Evolutionary conservation across 164 flowering plant genomes (phyloP), one percentile per base, ranked within the genome.

Genomic region (grape (Vitis vinifera)): DNA sequence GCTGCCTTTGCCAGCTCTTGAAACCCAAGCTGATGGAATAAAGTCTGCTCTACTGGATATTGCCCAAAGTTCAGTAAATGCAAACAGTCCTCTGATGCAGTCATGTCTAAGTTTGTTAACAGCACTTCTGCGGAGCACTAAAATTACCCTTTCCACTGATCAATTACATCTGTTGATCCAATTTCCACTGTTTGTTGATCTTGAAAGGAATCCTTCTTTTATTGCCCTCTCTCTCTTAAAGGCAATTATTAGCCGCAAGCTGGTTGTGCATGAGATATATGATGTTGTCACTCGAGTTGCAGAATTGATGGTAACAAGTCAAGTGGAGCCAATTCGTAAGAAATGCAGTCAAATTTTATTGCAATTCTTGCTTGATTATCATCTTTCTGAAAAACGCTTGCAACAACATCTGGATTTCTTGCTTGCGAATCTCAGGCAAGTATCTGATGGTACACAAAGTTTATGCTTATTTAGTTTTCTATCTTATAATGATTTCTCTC

Each of bases 261-360:
- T 91, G 56, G 91, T 91, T 51, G 97, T 82, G 55, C 90, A 64
- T 60, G 97, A 95, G 84, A 89, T 96, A 59, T 96, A 93, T 83
- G 98, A 93, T 82, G n/a, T 91, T 67, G 89, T 78, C n/a, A 75
- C 75, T 62, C 79, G 67, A 64, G 91, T 87, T 68, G 84, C 86
- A 68, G 88, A 88, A 30, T 68, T 93, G 87, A 93, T 93, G 94
- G 91, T 95, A 9, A 91, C 84, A 29, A 95, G 89, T 79, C 97
- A 90, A 73, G 72, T 55, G 9, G 97, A 88, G 70, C 68, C 84
- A 17, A 82, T 95, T 70, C 87, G 97, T 44, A 87, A 86, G 77
- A 88, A 85, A 71, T 87, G 95, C 71, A 86, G 97, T 73, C 74
- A 93, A 74, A 90, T 95, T 58, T 76, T 91, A 9, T 80, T 95